A percentile compares a stretch with the other conserved stretches of the same genome.
Evolutionary conservation across 2,329 filamentous ascomycete genomes (phyloP).

Genomic region (Penicillium sp.): DNA sequence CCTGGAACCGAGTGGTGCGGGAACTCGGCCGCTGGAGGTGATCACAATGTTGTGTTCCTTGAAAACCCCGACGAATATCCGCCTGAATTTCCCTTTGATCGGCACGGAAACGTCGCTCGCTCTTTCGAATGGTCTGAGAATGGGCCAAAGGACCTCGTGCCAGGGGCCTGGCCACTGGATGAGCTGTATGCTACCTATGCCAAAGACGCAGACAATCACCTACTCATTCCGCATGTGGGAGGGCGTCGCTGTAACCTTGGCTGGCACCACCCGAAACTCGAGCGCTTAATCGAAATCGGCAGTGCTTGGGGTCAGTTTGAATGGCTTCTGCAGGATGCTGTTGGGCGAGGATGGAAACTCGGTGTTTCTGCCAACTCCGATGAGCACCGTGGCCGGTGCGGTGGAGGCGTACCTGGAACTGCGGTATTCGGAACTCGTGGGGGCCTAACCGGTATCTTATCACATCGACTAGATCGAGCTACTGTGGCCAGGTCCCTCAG

Average conservation of each 20-base stretch:
- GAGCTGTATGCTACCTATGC: constrained; percentile 14
- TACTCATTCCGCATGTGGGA: constrained; percentile 16
- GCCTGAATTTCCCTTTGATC: constrained; percentile 12
- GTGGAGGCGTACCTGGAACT: constrained; percentile 13
- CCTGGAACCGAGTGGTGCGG: constrained; percentile 17
- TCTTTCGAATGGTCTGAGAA: constrained; percentile 16
- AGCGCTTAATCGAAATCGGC: constrained; percentile 13
- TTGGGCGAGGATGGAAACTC: constrained; percentile 12
- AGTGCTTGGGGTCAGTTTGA: constrained; percentile 16
- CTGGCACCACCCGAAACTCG: constrained; percentile 15
- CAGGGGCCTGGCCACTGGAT: constrained; percentile 15
- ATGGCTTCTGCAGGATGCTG: constrained; percentile 14
- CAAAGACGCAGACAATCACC: constrained; percentile 2
- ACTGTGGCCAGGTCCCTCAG: constrained; percentile 7
- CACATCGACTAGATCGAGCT: constrained; percentile 1
- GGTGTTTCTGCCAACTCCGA: constrained; percentile 18
- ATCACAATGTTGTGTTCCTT: constrained; percentile 15
- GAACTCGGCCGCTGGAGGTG: constrained; percentile 14
- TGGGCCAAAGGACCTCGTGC: constrained; percentile 10
- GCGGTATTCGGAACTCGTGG: constrained; percentile 16
- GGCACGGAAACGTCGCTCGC: constrained; percentile 12
- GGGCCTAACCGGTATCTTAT: constrained; percentile 11
- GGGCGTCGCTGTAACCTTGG: constrained; percentile 13
- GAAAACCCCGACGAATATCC: constrained; percentile 5
- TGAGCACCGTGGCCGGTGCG: constrained; percentile 16